Evolutionary conservation across 2,329 filamentous ascomycete genomes (phyloP).

Genomic region (Arthroderma sp.): DNA sequence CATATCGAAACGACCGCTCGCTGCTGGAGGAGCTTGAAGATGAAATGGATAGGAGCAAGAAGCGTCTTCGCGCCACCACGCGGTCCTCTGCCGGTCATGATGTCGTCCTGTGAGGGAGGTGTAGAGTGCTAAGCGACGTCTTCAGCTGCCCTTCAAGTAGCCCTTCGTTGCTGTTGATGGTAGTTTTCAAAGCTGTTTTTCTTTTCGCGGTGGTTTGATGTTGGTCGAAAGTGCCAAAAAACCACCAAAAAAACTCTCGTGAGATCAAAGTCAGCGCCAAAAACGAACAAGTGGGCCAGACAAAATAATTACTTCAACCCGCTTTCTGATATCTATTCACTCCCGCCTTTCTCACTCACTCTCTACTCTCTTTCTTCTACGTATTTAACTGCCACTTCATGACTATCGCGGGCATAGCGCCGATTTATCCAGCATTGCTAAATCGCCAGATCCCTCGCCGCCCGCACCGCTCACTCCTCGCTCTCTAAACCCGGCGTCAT

Average conservation of each 20-base stretch:
- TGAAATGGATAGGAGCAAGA: slow-evolving; percentile 71
- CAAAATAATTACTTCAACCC: neutral
- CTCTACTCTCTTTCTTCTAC: neutral
- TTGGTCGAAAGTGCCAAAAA: neutral
- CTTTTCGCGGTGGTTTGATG: too few species aligned
- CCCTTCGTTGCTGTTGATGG: too few species aligned
- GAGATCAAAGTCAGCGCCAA: neutral
- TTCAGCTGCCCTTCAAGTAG: too few species aligned
- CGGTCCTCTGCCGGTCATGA: slow-evolving; percentile 45
- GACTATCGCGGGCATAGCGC: neutral
- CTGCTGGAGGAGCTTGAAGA: slow-evolving; percentile 81
- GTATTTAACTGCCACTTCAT: neutral
- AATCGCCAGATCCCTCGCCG: neutral
- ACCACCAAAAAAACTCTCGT: neutral
- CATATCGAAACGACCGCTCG: slow-evolving; percentile 83
- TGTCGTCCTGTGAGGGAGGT: neutral
- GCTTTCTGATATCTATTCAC: neutral
- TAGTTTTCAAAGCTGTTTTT: neutral
- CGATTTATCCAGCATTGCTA: neutral
- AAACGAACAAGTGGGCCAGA: neutral
- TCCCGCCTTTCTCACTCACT: neutral
- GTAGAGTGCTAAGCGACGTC: too few species aligned
- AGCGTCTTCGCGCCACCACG: slow-evolving; percentile 54
- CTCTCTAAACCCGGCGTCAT: slow-evolving; percentile 37
- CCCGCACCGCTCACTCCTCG: neutral